Base-by-base conservation (phyloP, 202 grass and related monocot species). In the Carex sylvatica region DNA sequence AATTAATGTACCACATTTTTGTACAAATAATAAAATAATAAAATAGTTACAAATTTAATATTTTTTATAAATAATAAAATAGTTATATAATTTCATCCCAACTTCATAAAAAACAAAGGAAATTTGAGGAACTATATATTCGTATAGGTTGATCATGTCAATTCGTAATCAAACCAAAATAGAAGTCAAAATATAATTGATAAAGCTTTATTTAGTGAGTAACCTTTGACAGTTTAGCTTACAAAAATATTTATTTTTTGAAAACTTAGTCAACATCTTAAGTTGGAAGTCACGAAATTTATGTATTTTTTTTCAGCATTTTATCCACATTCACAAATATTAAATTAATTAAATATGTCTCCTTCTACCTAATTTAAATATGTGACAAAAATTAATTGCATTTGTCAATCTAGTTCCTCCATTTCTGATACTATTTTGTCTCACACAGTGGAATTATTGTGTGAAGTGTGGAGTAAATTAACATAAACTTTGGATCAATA, bases 341-440 rank as follows among this genome's bases (percentile, higher is more conserved):
- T 22, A 70, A 10, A 7, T 10, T 71, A 46, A 44, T 71, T 23
- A 47, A 5, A 66, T 66, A 51, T 72, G 8, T 70, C 0, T 44
- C 62, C 6, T 65, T 31, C 62, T 63, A 63, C 23, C 9, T 10
- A 63, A 59, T 12, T 19, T 61, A 46, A 46, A 44, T 18, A 30
- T 53, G 20, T 73, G 1, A 74, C 7, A 35, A 40, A 18, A 40
- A 30, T 52, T 70, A 40, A 30, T 52, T 70, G 65, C 19, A 33
- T 31, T 33, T 56, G 22, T 56, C 49, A 54, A 74, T 53, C 5
- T 49, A 2, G 71, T 54, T 74, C 71, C 46, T 30, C 22, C 23
- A 28, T 74, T 74, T 74, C 47, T 53, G 71, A 23, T 31, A 28
- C 6, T 55, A 2, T 56, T 73, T 74, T 52, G 70, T 74, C 70